These are phyloP conservation scores for Macaranga tanarius DNA, from an alignment of 441 rosid species.

Conservation along the genomic window DNA sequence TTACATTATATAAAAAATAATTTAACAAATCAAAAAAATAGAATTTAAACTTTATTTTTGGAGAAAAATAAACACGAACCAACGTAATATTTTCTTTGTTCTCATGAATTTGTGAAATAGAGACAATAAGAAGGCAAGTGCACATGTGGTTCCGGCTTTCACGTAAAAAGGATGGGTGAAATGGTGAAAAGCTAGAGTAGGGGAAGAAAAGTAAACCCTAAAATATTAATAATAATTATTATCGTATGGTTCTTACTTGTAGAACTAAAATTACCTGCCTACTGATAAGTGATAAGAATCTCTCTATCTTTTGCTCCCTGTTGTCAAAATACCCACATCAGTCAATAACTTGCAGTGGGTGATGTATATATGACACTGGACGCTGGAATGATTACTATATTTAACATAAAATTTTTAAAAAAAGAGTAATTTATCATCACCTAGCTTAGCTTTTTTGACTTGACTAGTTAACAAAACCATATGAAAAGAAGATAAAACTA, in stretches of 20 bases:
- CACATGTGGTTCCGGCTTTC: slow-evolving; percentile 56
- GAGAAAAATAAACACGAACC: not conserved
- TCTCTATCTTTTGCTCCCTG: not conserved
- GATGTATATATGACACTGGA: slow-evolving; percentile 27
- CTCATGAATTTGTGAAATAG: not conserved
- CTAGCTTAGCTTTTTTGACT: slow-evolving; percentile 36
- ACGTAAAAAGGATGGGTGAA: slow-evolving; percentile 36
- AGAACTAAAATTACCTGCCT: slow-evolving; percentile 21
- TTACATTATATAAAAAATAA: too few species aligned
- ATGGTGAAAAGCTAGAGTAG: not conserved
- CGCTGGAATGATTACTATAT: slow-evolving; percentile 17
- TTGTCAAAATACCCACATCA: slow-evolving; percentile 32
- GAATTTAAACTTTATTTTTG: too few species aligned
- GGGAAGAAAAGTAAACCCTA: slow-evolving; percentile 28
- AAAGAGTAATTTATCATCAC: not conserved
- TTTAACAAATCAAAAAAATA: too few species aligned
- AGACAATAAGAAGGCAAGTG: slow-evolving; percentile 22
- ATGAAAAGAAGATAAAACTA: slow-evolving; percentile 49
- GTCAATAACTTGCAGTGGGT: slow-evolving; percentile 20
- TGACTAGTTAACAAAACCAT: slow-evolving; percentile 36
- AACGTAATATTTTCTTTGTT: not conserved
- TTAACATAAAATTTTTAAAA: slow-evolving; percentile 12
- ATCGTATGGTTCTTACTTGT: slow-evolving; percentile 34
- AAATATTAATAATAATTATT: too few species aligned
- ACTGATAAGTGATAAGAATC: too few species aligned